Base-by-base conservation (phyloP, 2,329 filamentous ascomycete genomes). In the Nannizziopsis barbatae region DNA sequence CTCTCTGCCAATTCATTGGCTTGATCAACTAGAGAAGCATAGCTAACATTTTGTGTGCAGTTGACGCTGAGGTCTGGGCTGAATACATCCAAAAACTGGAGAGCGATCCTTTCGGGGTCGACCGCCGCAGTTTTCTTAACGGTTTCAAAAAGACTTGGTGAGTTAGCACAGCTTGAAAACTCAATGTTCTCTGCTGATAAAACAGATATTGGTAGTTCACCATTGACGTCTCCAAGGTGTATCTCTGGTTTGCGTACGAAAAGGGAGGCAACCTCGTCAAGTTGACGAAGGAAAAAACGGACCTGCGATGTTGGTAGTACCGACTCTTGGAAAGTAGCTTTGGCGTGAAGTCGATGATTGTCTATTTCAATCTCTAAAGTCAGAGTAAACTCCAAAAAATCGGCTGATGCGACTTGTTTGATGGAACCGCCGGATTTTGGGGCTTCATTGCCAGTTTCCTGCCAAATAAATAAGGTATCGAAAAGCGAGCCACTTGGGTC, bases 391-490 rank as follows among this genome's bases (percentile, higher is more conserved):
- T 94, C 88, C 5, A 92, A 69, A 17, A 77, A 76, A 60, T 95
- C 89, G 4, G 74, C 64, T 45, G 83, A 79, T 20, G 75, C 72
- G 0, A 77, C 61, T 47, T 87, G 71, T 8, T 58, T 63, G 0
- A 90, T 68, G 53, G 57, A 56, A 57, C 67, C 59, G 2, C 59
- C 53, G n/a, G 60, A 54, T 2, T 55, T 52, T 22, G 69, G 38
- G 9, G 3, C 27, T 18, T 15, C 47, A 12, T 63, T 62, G 1
- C 64, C 54, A 14, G 56, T 65, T 59, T 94, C 83, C 57, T 95
- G 89, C 72, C 89, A 95, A 0, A 89, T 81, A 57, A 94, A 82
- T 0, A 95, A 69, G 0, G 81, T 75, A 55, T 94, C 85, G 56
- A 90, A 95, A 0, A 94, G 65, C 1, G 67, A 65, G 5, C 49